Evolutionary conservation across 2,329 filamentous ascomycete genomes (phyloP), one percentile per base, ranked within the genome.

Genomic region (Incumbomyces delicatus): DNA sequence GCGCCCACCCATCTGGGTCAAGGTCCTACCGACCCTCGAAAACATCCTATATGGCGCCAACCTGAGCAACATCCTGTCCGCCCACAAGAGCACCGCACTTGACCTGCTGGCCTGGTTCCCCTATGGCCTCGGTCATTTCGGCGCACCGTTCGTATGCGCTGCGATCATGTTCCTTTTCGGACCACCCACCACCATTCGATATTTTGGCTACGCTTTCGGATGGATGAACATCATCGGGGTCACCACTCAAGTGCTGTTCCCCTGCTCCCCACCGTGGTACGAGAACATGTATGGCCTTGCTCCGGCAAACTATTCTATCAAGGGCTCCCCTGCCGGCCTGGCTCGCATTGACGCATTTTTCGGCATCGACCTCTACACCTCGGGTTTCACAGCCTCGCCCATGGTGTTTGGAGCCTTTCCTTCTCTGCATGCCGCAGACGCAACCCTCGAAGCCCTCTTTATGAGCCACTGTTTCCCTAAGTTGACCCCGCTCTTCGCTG

Each of bases 11-110:
- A 95, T 95, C 59, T 95, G 88, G 86, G 90, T 95, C 55, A 87
- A 89, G 60, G 87, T 96, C 22, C 77, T 96, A 31, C 90, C 90
- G 3, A 87, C 90, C 14, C 78, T 96, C 53, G 90, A 96, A 69
- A 95, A 96, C 66, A 92, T 96, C 52, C 76, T 96, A 30, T 96
- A 95, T 63, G 90, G 90, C 57, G 88, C 89, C 53, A 95, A 95
- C 67, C 75, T 95, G 48, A 94, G 87, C 70, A 95, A 95, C 66
- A 94, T 95, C 60, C 78, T 96, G 46, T 94, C 89, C 12, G 87
- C 87, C 38, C 87, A 95, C 69, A 86, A 90, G 59, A 82, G 85
- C 65, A 78, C 84, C 6, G 73, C 87, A 41, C 78, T 95, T 47
- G 89, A 95, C 61, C 73, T 96, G 46, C 71, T 95, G 46, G 90